Percentiles rank a stretch among this genome's conserved stretches.
phyloP scores from a whole-genome alignment of 148 eudicot genomes.

The Arbutus unedo region DNA sequence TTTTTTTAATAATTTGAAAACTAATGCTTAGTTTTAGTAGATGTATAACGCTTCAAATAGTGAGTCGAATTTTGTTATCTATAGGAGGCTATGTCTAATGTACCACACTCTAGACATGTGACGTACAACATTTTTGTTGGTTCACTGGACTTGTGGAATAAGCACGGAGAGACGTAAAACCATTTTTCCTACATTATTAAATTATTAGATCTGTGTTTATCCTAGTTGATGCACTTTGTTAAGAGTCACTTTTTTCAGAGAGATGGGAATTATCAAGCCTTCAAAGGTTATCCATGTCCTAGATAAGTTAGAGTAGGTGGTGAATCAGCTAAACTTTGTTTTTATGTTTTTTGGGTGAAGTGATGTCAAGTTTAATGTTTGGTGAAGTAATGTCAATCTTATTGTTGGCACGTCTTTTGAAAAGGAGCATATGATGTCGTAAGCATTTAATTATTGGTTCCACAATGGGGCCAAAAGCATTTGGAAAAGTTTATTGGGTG shows the following conservation, averaged over 20 bases:
- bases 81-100: no score
- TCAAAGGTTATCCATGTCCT: not conserved
- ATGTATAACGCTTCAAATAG: no score
- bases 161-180: no score
- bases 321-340: conserved; percentile 17
- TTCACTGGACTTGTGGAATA: no score
- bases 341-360: conserved; percentile 5
- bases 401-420: conserved; percentile 5
- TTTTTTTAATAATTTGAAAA: no score
- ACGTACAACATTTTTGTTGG: no score
- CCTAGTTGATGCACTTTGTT: no score
- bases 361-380: conserved; percentile 2
- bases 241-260: not conserved
- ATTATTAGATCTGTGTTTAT: no score
- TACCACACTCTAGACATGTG: no score
- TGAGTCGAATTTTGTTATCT: no score
- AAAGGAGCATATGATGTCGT: conserved; percentile 8
- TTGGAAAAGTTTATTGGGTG: not conserved
- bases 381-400: not conserved
- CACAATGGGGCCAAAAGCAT: conserved; percentile 13
- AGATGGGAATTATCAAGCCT: not conserved
- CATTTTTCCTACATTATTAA: no score
- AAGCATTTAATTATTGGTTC: conserved; percentile 6
- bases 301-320: conserved; percentile 19
- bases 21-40: no score